These are phyloP conservation scores for Leptographium galeiforme DNA, from an alignment of 2,329 filamentous ascomycete genomes.

Conservation along the genomic window DNA sequence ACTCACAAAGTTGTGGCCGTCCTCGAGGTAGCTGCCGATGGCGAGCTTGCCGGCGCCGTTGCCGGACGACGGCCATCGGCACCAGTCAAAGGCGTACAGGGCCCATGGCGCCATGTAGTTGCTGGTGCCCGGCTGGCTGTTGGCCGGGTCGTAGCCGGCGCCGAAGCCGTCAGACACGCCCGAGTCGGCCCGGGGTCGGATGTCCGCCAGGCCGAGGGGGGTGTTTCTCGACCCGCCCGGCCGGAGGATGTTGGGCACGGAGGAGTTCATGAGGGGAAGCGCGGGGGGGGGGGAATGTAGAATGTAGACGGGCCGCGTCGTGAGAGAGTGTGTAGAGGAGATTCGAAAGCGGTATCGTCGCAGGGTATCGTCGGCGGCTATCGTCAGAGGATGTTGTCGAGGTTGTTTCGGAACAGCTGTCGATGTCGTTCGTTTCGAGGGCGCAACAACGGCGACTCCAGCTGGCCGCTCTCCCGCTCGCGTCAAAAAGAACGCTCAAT, in stretches of 20 bases:
- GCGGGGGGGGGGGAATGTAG: too few relatives aligned
- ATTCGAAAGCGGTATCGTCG: too few relatives aligned
- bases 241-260: conserved; percentile 45
- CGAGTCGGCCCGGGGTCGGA: conserved; percentile 74
- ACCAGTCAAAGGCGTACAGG: conserved; percentile 97
- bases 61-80: conserved; percentile 81
- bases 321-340: too few relatives aligned
- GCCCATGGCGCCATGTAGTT: conserved; percentile 93
- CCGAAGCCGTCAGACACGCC: conserved; percentile 59
- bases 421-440: too few relatives aligned
- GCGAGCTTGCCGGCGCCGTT: conserved; percentile 84
- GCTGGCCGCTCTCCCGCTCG: too few relatives aligned
- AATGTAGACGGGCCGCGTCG: neutral
- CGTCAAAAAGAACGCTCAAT: too few relatives aligned
- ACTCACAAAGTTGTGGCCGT: conserved; percentile 91
- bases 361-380: too few relatives aligned
- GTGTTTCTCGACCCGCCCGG: conserved; percentile 61
- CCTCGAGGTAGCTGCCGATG: conserved; percentile 90
- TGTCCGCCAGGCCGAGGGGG: conserved; percentile 81
- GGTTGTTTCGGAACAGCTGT: too few relatives aligned
- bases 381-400: too few relatives aligned
- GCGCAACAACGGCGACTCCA: too few relatives aligned
- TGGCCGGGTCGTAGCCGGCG: conserved; percentile 54
- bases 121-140: conserved; percentile 59
- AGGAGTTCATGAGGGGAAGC: conserved; percentile 16